These are phyloP conservation scores for Talaromyces thailandensis DNA, from an alignment of 495 filamentous ascomycete genomes.

Conservation along the genomic window DNA sequence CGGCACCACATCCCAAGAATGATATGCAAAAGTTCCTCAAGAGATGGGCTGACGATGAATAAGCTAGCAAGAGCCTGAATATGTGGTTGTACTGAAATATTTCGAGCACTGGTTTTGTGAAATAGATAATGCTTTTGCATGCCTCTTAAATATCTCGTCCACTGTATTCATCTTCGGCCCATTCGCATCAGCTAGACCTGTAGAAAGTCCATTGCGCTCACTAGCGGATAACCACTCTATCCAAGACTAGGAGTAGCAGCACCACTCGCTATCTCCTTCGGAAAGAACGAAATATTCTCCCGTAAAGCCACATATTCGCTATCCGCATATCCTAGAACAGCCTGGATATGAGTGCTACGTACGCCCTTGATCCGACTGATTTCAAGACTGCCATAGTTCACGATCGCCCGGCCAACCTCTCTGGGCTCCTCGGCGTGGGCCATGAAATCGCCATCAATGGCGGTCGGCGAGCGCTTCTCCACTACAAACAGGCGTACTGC, in stretches of 20 bases:
- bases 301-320: conserved; percentile 88
- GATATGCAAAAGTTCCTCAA: conserved; percentile 51
- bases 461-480: conserved; percentile 33
- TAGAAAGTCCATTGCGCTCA: not conserved
- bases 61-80: not conserved
- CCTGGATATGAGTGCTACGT: conserved; percentile 69
- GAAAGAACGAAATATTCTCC: conserved; percentile 78
- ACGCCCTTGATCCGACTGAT: conserved; percentile 76
- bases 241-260: conserved; percentile 26
- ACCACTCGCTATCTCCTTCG: conserved; percentile 22
- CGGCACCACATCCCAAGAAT: conserved; percentile 37
- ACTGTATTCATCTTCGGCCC: not conserved
- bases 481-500: conserved; percentile 77
- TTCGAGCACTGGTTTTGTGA: not conserved
- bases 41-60: conserved; percentile 45
- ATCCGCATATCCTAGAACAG: conserved; percentile 79
- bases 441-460: conserved; percentile 34
- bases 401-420: conserved; percentile 88
- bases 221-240: not conserved
- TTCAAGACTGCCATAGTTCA: conserved; percentile 84
- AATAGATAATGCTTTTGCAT: not conserved
- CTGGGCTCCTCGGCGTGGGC: conserved; percentile 39
- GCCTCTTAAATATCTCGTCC: not conserved
- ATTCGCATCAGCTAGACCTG: not conserved
- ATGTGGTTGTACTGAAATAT: not conserved